Evolutionary conservation across 1,284 basidiomycete genomes (phyloP).

Genomic region (Moniliella sp.): DNA sequence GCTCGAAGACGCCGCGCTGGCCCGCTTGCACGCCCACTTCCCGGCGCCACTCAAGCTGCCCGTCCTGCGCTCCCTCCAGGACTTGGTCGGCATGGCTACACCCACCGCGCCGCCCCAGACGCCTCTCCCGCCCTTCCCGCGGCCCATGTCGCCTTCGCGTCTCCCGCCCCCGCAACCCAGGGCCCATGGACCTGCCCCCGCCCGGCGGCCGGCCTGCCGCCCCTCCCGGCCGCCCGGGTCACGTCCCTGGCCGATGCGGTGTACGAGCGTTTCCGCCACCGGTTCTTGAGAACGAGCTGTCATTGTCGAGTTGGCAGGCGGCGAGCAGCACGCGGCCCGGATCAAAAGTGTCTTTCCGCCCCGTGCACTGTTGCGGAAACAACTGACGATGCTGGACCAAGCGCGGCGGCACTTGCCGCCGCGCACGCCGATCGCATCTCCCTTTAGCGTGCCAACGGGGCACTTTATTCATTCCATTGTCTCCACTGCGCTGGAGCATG

Average conservation of each 20-base stretch:
- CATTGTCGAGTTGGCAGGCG: constrained; percentile 29
- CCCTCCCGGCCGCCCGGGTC: constrained; percentile 77
- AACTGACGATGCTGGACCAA: background rate
- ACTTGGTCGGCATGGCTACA: background rate
- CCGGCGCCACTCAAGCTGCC: constrained; percentile 75
- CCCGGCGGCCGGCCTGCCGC: too few relatives aligned
- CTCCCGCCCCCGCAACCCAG: constrained; percentile 1
- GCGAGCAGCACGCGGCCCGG: constrained; percentile 51
- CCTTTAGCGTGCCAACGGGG: too few relatives aligned
- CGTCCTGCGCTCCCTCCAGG: constrained; percentile 42
- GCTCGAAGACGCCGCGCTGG: constrained; percentile 68
- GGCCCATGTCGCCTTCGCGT: background rate
- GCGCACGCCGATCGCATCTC: too few relatives aligned
- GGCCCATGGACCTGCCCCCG: too few relatives aligned
- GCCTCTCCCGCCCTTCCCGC: too few relatives aligned
- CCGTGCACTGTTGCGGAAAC: constrained; percentile 35
- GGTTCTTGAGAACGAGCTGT: constrained; percentile 63
- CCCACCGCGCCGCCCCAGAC: background rate
- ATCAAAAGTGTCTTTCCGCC: constrained; percentile 55
- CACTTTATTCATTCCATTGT: background rate
- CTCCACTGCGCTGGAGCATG: background rate
- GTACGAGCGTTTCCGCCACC: constrained; percentile 79
- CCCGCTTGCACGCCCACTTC: constrained; percentile 67
- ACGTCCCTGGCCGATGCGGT: constrained; percentile 82
- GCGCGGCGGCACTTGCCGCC: too few relatives aligned